Evolutionary conservation across 2,329 filamentous ascomycete species (phyloP).

Genomic region (Arthrobotrys sinensis): DNA sequence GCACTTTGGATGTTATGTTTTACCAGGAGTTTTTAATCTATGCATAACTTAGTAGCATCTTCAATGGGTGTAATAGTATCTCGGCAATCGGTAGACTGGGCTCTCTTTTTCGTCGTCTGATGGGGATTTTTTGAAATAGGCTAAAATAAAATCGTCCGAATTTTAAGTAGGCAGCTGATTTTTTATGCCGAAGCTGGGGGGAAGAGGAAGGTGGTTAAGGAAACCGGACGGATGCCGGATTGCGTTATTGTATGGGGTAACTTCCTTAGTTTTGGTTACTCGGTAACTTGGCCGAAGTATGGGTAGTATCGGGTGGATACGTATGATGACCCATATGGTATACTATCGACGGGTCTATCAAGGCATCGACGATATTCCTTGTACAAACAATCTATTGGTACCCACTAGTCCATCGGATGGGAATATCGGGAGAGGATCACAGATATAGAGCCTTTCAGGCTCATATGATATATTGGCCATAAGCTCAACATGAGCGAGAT

Average conservation of each 20-base stretch:
- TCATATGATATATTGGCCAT: conserved; percentile 6
- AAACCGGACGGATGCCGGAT: neutral
- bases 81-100: conserved; percentile 14
- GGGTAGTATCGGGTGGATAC: neutral
- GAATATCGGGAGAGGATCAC: neutral
- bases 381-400: conserved; percentile 5
- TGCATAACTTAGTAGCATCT: neutral
- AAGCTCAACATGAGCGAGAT: neutral
- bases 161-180: neutral
- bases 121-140: conserved; percentile 10
- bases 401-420: conserved; percentile 1
- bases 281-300: conserved; percentile 24
- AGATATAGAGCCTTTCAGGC: conserved; percentile 9
- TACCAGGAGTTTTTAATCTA: neutral
- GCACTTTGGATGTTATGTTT: neutral
- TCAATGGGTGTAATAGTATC: neutral
- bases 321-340: neutral
- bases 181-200: neutral
- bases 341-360: neutral
- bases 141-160: conserved; percentile 16
- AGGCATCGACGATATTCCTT: conserved; percentile 11
- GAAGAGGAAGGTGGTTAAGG: neutral
- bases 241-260: conserved; percentile 4
- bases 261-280: neutral
- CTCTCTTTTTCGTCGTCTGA: neutral